Evolutionary conservation across 805 yeast species (phyloP), one percentile per base, ranked within the genome.

Genomic region (Blastobotrys attinorum): DNA sequence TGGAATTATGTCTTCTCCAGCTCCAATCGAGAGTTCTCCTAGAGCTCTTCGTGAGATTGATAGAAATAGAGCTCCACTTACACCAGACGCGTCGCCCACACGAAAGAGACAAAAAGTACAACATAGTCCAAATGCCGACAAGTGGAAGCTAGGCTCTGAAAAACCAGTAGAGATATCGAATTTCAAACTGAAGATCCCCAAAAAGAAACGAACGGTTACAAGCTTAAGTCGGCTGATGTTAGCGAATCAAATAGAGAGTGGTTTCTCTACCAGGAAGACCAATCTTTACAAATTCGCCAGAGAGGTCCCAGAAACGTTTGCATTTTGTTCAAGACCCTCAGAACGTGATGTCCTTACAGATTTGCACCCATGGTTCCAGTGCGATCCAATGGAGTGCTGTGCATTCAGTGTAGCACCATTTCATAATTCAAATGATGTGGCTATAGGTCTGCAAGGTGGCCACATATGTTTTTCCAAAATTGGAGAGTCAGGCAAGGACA

Each of bases 1-100:
- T 15, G 40, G 40, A 7, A 38, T 38, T n/a, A 38, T 38, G 40
- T 38, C 40, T 25, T 38, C 40, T 13, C 39, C 39, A 11, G 22
- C 22, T n/a, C 6, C 21, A 18, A 17, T 13, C 23, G 25, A 11
- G 22, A 32, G 11, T 7, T 35, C 39, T 8, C 39, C 39, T 5
- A 10, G 25, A 17, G 23, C 23, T 7, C 10, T 25, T 25, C 29
- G 7, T 8, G 10, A 11, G 10, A 11, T 8, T 11, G 36, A 15
- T 20, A 15, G 11, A 13, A 38, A 38, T 21, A 22, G n/a, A 8
- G 17, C 13, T n/a, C 39, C 39, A 3, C 33, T 15, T 3, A 38
- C 40, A 13, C 40, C 40, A 3, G 40, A 38, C 21, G 34, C 18
- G 22, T 22, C 40, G 5, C 40, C 40, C 11, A 20, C 27, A 22